Percentiles rank a stretch among this genome's conserved stretches.
phyloP scores from a whole-genome alignment of 108 stramenopile species.

The Cyclotella atomus region DNA sequence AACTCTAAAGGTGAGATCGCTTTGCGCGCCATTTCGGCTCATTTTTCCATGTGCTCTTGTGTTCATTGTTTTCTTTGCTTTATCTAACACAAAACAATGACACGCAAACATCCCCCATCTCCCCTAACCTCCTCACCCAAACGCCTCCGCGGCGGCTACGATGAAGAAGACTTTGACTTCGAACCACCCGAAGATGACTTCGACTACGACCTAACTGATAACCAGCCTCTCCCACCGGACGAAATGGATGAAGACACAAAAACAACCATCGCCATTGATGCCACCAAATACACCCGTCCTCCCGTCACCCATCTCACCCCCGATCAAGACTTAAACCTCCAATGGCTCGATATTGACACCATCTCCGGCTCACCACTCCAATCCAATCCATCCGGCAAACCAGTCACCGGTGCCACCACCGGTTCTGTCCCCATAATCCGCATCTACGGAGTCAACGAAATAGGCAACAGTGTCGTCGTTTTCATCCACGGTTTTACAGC shows the following conservation, averaged over 20 bases:
- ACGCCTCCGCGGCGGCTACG: conserved; percentile 18
- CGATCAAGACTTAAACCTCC: conserved; percentile 66
- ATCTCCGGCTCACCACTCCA: conserved; percentile 85
- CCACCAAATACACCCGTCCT: conserved; percentile 8
- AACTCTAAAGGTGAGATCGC: no score
- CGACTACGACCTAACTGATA: background rate
- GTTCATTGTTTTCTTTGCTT: no score
- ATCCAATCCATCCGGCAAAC: conserved; percentile 61
- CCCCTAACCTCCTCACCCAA: background rate
- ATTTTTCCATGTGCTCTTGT: no score
- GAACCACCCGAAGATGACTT: conserved; percentile 4
- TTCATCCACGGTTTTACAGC: conserved; percentile 97
- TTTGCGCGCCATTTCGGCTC: no score
- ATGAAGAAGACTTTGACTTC: conserved; percentile 1
- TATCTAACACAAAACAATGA: conserved; percentile 1
- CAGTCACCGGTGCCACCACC: conserved; percentile 60
- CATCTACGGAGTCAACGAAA: conserved; percentile 92
- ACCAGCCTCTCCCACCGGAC: background rate
- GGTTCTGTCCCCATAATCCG: conserved; percentile 93
- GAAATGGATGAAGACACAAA: background rate
- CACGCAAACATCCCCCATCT: background rate
- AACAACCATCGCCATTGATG: background rate
- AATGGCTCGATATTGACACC: conserved; percentile 99
- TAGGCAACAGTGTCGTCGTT: conserved; percentile 89
- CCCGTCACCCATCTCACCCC: background rate